Conservation (phyloP, 108 stramenopile species). For the Skeletonema tropicum region DNA sequence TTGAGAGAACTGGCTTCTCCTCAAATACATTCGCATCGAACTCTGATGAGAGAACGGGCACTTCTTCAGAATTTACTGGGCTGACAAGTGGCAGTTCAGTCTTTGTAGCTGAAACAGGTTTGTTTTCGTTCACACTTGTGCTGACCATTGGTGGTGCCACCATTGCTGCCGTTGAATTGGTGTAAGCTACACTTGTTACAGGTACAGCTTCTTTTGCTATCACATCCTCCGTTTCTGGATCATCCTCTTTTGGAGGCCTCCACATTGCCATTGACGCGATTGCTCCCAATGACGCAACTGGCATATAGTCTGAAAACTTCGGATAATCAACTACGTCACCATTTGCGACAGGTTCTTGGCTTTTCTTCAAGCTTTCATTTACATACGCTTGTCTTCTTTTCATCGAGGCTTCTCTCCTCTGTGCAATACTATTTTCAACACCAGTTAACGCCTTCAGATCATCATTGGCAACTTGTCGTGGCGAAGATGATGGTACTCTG, state of each 20-base stretch:
- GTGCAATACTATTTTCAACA: background rate
- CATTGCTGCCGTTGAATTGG: constrained; percentile 17
- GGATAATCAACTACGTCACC: background rate
- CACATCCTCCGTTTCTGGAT: background rate
- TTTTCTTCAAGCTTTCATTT: constrained; percentile 1
- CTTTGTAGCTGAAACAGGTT: background rate
- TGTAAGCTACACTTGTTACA: constrained; percentile 18
- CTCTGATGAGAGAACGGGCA: background rate
- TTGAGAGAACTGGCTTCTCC: constrained; percentile 37
- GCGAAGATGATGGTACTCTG: background rate
- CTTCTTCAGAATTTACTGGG: constrained; percentile 4
- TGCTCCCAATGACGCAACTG: background rate
- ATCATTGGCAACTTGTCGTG: background rate
- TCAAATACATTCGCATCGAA: constrained; percentile 23
- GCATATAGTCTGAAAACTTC: background rate
- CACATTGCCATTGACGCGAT: constrained; percentile 18
- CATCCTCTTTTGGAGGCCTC: constrained; percentile 14
- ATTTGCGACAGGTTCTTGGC: background rate
- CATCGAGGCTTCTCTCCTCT: background rate
- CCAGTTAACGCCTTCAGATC: background rate
- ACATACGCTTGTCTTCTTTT: constrained; percentile 8
- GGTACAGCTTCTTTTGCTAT: background rate
- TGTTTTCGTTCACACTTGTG: background rate
- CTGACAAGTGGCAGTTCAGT: background rate
- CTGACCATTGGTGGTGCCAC: background rate